Evolutionary conservation across 768 basidiomycete species (phyloP), one percentile per base, ranked within the genome.

Genomic region (Lactarius quietus): DNA sequence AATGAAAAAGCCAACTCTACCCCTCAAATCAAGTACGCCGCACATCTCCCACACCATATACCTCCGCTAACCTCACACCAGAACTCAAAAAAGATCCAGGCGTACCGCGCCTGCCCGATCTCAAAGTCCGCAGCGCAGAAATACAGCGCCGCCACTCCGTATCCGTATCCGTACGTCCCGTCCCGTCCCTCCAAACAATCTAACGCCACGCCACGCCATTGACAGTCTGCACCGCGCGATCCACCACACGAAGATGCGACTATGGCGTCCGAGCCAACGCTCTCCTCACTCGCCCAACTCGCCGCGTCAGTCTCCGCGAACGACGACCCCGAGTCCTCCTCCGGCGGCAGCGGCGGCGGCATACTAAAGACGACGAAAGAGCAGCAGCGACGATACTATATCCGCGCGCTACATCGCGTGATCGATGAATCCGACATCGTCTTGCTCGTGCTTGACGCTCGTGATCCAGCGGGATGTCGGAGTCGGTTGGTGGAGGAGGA

Each of bases 401-500:
- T 95, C 55, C 86, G 90, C 43, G 82, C 89, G 1, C 76, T 98
- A 28, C 87, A 93, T 76, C 94, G 92, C 77, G 96, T 99, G 53
- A 89, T 98, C 65, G 95, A 97, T 68, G 83, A 95, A 72, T 89
- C 90, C 68, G 95, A 98, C 73, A 90, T 99, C 36, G 77, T 98
- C 58, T 81, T 98, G 53, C 88, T 91, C 39, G 92, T 93, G 0
- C 81, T 98, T 18, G 97, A 98, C 77, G 95, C 95, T 1, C 81
- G 96, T 45, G 96, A 98, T 79, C 96, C 97, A 2, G 90, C 96
- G 64, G 95, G 96, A 0, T 95, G 93, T 48, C 78, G 96, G 69
- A 96, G 93, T 76, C 82, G 89, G 59, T 81, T 96, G 43, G 94
- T 98, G 5, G 97, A 99, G 74, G 93, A 96, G 72, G 95, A 97